phyloP scores from a whole-genome alignment of 306 rosid species.

The Glycine tomentella region DNA sequence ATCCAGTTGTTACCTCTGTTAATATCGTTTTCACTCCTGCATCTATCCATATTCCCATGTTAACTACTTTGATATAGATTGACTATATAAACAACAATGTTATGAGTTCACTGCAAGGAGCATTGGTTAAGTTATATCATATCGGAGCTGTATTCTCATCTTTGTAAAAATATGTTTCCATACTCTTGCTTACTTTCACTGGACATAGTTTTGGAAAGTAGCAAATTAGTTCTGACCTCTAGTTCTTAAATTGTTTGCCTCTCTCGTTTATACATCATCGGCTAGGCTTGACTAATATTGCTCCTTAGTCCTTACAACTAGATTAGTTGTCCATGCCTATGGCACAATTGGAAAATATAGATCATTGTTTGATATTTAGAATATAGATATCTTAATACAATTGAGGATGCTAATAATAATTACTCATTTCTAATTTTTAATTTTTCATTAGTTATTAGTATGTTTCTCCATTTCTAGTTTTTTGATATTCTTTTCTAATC shows the following conservation, averaged over 20 bases:
- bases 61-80: slow-evolving; percentile 1
- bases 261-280: too few species aligned
- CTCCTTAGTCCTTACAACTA: too few species aligned
- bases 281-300: too few species aligned
- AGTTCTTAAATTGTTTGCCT: background rate
- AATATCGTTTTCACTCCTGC: background rate
- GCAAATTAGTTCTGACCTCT: slow-evolving; percentile 7
- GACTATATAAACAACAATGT: background rate
- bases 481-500: background rate
- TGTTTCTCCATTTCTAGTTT: background rate
- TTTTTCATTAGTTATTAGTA: background rate
- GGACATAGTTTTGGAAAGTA: background rate
- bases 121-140: background rate
- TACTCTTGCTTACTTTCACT: background rate
- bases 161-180: background rate
- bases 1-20: background rate
- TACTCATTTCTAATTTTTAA: background rate
- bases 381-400: background rate
- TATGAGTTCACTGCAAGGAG: background rate
- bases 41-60: slow-evolving; percentile 1
- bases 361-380: too few species aligned
- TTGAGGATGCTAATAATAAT: background rate
- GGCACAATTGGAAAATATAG: too few species aligned
- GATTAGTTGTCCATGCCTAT: too few species aligned
- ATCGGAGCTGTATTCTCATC: background rate